Conservation (phyloP, 164 flowering plant species). For the Paratinospora sagittata region DNA sequence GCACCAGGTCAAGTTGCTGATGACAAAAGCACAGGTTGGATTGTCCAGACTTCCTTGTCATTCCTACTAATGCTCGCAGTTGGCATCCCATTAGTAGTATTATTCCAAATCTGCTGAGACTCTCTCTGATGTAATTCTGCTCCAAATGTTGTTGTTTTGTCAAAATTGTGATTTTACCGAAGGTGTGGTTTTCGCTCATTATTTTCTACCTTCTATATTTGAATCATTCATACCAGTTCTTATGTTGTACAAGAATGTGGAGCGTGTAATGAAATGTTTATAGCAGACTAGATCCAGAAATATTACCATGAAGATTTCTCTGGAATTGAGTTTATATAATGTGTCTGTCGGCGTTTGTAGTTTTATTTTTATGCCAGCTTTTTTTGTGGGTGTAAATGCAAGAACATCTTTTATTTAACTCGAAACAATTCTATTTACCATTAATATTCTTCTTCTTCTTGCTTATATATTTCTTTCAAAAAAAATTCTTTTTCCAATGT, state of each 20-base stretch:
- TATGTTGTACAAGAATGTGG: neutral
- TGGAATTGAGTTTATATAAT: neutral
- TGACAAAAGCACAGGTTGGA: neutral
- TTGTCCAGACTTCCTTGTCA: neutral
- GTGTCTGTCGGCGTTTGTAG: too few relatives aligned
- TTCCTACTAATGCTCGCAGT: neutral
- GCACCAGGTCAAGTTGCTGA: conserved; percentile 8
- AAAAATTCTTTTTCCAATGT: too few relatives aligned
- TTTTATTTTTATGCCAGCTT: too few relatives aligned
- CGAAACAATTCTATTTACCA: too few relatives aligned
- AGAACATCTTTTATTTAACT: too few relatives aligned
- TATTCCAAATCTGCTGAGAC: neutral
- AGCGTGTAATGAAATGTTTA: neutral
- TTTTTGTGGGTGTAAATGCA: too few relatives aligned
- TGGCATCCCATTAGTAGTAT: neutral
- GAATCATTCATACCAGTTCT: neutral
- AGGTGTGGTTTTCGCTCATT: neutral
- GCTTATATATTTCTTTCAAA: too few relatives aligned
- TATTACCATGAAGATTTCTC: neutral
- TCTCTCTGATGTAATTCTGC: neutral
- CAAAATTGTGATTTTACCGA: too few relatives aligned
- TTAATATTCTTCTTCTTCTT: too few relatives aligned
- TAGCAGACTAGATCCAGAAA: neutral
- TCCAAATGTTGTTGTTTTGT: neutral
- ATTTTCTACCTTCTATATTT: neutral